phyloP scores from a whole-genome alignment of 2,329 filamentous ascomycete genomes.

The Diplodia sapinea region DNA sequence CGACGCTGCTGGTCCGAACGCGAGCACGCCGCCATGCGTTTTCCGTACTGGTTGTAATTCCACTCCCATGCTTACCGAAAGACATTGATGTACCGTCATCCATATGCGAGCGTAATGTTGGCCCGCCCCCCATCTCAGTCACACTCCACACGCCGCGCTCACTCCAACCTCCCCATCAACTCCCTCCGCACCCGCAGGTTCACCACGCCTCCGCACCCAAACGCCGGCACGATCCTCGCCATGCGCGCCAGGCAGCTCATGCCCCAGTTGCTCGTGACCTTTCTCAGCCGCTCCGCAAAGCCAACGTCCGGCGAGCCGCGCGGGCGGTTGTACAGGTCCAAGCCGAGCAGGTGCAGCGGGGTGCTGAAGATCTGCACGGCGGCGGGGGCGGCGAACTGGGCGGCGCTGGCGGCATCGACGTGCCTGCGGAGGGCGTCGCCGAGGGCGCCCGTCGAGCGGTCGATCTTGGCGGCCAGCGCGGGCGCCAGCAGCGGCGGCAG shows the following conservation, averaged over 20 bases:
- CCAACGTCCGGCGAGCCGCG: conserved; percentile 43
- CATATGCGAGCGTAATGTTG: not conserved
- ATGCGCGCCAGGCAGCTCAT: conserved; percentile 77
- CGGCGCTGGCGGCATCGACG: conserved; percentile 29
- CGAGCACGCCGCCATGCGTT: not conserved
- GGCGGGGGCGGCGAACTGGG: conserved; percentile 30
- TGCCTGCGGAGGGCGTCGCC: conserved; percentile 58
- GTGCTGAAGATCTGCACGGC: conserved; percentile 79
- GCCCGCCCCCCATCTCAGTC: not conserved
- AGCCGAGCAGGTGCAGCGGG: conserved; percentile 80
- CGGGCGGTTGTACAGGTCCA: conserved; percentile 82
- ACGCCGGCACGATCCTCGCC: conserved; percentile 85
- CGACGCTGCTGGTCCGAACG: not conserved
- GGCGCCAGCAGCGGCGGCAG: conserved; percentile 80
- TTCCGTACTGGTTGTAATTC: not conserved
- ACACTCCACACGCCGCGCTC: not conserved
- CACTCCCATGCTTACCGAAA: not conserved
- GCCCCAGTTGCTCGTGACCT: conserved; percentile 76
- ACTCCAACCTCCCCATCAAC: conserved; percentile 63
- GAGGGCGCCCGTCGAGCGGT: conserved; percentile 35
- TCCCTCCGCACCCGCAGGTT: conserved; percentile 73
- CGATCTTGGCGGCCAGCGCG: conserved; percentile 53
- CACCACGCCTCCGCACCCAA: conserved; percentile 85
- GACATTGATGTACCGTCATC: not conserved
- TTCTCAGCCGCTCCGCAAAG: conserved; percentile 66